Evolutionary conservation across 192 early-diverging fungal species (phyloP).

Genomic region (Coemansia sp.): DNA sequence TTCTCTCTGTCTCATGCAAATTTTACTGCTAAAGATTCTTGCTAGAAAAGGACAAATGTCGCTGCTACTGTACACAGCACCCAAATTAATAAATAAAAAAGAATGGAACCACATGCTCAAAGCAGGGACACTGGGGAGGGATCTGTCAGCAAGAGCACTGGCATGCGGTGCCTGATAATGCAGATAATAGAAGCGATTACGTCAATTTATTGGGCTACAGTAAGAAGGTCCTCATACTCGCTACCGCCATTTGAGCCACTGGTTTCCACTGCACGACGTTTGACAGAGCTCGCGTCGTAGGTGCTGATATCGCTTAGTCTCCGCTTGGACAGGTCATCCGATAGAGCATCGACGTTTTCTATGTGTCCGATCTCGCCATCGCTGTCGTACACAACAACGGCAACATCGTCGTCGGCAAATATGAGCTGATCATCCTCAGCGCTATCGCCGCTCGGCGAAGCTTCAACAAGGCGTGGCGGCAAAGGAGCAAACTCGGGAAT

Average conservation of each 20-base stretch:
- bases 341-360: conserved; percentile 4
- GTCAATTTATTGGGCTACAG: too few relatives aligned
- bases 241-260: neutral
- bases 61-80: neutral
- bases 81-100: neutral
- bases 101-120: neutral
- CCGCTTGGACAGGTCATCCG: conserved; percentile 34
- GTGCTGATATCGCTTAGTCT: conserved; percentile 9
- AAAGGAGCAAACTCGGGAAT: conserved; percentile 39
- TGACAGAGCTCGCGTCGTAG: neutral
- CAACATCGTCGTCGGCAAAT: conserved; percentile 1
- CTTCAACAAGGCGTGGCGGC: neutral
- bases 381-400: conserved; percentile 11
- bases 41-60: neutral
- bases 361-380: conserved; percentile 8
- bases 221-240: too few relatives aligned
- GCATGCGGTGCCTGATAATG: too few relatives aligned
- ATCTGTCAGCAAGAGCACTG: neutral
- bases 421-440: neutral
- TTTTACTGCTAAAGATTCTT: neutral
- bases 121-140: neutral
- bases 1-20: too few relatives aligned
- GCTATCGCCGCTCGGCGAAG: neutral
- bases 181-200: too few relatives aligned
- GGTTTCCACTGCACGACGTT: conserved; percentile 25